Percentiles rank a stretch among this genome's conserved stretches.
Conservation (phyloP, 495 filamentous ascomycete genomes). For the Aspergillus baeticus region DNA sequence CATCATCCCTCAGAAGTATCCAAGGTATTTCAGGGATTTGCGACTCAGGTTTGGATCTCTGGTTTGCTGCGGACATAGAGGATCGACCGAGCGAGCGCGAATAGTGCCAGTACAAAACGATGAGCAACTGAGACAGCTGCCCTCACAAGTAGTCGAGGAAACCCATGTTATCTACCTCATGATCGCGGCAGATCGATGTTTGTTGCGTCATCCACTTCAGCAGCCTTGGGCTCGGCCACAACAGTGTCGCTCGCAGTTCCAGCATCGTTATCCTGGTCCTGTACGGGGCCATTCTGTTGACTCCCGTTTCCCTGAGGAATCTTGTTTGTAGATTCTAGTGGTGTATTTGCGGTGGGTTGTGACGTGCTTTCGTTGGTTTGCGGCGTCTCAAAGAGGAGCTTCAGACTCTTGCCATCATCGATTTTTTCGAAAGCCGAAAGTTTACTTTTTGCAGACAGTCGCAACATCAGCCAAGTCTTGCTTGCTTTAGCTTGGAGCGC, state of each 20-base stretch:
- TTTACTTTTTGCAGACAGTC: constrained; percentile 70
- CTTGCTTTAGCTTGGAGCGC: constrained; percentile 70
- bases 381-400: constrained; percentile 47
- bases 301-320: constrained; percentile 14
- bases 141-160: background rate
- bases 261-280: constrained; percentile 17
- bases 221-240: constrained; percentile 16
- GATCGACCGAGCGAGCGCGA: background rate
- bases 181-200: constrained; percentile 13
- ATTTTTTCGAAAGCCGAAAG: constrained; percentile 81
- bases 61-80: background rate
- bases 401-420: constrained; percentile 71
- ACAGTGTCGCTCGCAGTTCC: constrained; percentile 16
- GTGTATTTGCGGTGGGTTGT: constrained; percentile 27
- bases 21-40: background rate
- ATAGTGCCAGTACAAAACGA: constrained; percentile 8
- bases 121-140: background rate
- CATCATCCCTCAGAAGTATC: background rate
- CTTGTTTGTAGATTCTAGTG: constrained; percentile 28
- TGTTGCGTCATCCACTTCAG: constrained; percentile 16
- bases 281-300: constrained; percentile 7
- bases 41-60: too few relatives aligned
- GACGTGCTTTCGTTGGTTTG: constrained; percentile 29
- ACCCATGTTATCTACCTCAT: constrained; percentile 18
- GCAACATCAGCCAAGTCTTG: constrained; percentile 84